Evolutionary conservation across 768 basidiomycete genomes (phyloP).

Genomic region (Suillus spraguei): DNA sequence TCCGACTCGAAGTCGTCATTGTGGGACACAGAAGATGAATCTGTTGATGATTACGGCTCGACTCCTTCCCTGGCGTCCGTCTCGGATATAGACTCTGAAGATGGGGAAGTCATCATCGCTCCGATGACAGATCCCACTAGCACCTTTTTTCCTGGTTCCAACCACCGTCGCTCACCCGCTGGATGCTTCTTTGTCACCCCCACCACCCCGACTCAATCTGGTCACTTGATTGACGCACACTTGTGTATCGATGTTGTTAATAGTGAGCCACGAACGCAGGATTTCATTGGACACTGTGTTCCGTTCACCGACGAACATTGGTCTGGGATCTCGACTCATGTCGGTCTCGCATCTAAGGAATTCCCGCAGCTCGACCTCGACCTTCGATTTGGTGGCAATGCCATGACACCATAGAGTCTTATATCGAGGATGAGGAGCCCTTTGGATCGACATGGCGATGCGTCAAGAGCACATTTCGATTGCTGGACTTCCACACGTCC

Average conservation of each 20-base stretch:
- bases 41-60: neutral
- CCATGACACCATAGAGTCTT: neutral
- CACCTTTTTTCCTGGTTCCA: neutral
- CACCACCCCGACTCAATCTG: neutral
- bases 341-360: neutral
- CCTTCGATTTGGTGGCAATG: neutral
- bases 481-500: neutral
- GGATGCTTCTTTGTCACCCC: slow-evolving; percentile 3
- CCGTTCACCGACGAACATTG: slow-evolving; percentile 2
- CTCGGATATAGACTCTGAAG: neutral
- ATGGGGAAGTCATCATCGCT: slow-evolving; percentile 1
- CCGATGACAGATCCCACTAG: neutral
- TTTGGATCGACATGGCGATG: neutral
- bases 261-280: neutral
- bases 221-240: neutral
- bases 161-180: slow-evolving; percentile 2
- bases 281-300: neutral
- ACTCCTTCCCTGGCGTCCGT: neutral
- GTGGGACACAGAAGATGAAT: neutral
- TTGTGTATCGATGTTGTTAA: neutral
- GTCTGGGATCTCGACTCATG: neutral
- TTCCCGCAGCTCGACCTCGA: neutral
- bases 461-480: neutral
- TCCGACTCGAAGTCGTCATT: neutral
- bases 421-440: neutral